These are phyloP conservation scores for Clohesyomyces aquaticus DNA, from an alignment of 495 filamentous ascomycete species.

Conservation along the genomic window DNA sequence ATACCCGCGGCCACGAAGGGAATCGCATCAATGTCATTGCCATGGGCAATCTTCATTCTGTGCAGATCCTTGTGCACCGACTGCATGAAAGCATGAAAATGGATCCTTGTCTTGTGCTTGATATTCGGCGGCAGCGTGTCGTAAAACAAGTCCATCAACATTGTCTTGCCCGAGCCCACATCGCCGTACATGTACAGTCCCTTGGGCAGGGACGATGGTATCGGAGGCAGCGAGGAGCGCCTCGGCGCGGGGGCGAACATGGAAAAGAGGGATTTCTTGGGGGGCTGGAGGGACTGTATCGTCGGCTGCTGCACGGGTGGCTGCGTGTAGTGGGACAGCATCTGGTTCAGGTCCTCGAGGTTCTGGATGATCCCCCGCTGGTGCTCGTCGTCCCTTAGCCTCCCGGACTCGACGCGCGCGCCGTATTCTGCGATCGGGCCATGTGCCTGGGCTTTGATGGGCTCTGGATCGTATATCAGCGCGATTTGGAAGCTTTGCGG, in stretches of 20 bases:
- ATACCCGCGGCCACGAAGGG: slow-evolving; percentile 93
- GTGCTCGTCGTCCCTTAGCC: slow-evolving; percentile 83
- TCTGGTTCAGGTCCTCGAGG: slow-evolving; percentile 86
- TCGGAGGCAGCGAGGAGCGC: slow-evolving; percentile 48
- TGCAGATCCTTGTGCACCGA: slow-evolving; percentile 93
- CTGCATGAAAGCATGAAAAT: slow-evolving; percentile 99
- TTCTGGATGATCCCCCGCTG: slow-evolving; percentile 92
- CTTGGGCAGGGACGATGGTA: slow-evolving; percentile 76
- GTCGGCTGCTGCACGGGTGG: slow-evolving; percentile 76
- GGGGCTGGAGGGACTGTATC: slow-evolving; percentile 66
- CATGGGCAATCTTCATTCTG: slow-evolving; percentile 83
- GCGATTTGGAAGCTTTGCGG: neutral
- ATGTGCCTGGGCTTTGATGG: slow-evolving; percentile 52
- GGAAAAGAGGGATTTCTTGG: slow-evolving; percentile 69
- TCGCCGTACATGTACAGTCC: slow-evolving; percentile 96
- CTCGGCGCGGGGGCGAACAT: slow-evolving; percentile 60
- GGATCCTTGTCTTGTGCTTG: slow-evolving; percentile 85
- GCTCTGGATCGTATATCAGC: slow-evolving; percentile 11
- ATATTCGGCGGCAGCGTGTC: slow-evolving; percentile 86
- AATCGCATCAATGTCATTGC: slow-evolving; percentile 87
- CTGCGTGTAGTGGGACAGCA: slow-evolving; percentile 72
- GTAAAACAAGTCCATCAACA: slow-evolving; percentile 99
- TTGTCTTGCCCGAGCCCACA: slow-evolving; percentile 97
- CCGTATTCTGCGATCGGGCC: slow-evolving; percentile 91
- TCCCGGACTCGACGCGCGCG: slow-evolving; percentile 68